Conservation (phyloP, 179 eudicot genomes). For the Silene vulgaris region DNA sequence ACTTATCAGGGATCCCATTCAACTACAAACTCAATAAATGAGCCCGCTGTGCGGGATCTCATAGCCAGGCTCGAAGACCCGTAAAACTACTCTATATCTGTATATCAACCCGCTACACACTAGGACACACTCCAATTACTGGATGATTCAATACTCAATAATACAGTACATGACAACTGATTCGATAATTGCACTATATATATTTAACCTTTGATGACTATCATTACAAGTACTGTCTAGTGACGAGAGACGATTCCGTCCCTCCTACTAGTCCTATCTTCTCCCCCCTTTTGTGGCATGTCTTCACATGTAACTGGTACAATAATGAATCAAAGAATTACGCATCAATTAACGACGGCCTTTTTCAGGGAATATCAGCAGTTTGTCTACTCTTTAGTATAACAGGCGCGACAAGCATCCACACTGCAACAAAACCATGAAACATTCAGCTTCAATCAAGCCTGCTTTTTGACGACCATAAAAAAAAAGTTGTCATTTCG, state of each 20-base stretch:
- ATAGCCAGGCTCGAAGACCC: background rate
- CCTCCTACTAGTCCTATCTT: background rate
- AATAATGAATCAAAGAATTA: conserved; percentile 10
- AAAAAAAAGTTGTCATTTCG: background rate
- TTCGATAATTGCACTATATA: too few relatives aligned
- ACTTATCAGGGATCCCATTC: background rate
- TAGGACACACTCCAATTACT: background rate
- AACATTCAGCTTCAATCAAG: conserved; percentile 5
- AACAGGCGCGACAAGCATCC: conserved; percentile 77
- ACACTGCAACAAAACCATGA: conserved; percentile 38
- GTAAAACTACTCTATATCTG: background rate
- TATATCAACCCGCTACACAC: background rate
- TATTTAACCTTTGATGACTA: too few relatives aligned
- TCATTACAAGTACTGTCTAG: background rate
- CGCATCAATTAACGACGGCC: background rate
- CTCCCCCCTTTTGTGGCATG: background rate
- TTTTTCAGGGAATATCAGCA: conserved; percentile 37
- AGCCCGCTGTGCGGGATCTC: background rate
- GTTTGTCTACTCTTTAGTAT: conserved; percentile 57
- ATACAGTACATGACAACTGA: background rate
- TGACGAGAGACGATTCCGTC: background rate
- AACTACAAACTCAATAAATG: background rate
- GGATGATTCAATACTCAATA: background rate
- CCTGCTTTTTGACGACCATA: background rate
- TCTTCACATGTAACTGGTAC: conserved; percentile 16